A percentile compares a stretch with the other conserved stretches of the same genome.
phyloP scores from a whole-genome alignment of 352 stramenopile genomes.

The Globisporangium apiculatum region DNA sequence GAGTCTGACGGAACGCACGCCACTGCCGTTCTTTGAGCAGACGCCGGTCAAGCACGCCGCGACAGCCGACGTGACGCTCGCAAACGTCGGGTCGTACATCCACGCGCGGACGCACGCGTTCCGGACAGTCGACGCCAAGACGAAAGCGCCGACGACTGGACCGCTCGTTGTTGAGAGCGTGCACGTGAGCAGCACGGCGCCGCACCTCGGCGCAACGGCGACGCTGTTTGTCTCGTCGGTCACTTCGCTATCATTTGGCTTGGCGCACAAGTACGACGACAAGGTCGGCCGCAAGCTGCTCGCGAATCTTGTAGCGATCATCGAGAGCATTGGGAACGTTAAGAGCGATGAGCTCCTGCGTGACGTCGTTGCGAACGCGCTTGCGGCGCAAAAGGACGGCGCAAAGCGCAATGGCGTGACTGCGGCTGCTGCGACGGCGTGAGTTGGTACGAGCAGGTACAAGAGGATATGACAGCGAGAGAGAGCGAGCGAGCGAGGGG shows the following conservation, averaged over 20 bases:
- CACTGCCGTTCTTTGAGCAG: slow-evolving; percentile 2
- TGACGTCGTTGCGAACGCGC: slow-evolving; percentile 14
- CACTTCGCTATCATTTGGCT: slow-evolving; percentile 20
- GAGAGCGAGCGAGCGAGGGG: too few species aligned
- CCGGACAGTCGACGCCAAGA: slow-evolving; percentile 7
- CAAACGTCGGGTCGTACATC: slow-evolving; percentile 9
- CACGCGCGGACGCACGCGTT: slow-evolving; percentile 6
- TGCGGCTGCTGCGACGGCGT: too few species aligned
- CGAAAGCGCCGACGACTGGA: slow-evolving; percentile 5
- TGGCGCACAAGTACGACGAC: slow-evolving; percentile 26
- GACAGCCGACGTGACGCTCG: slow-evolving; percentile 7
- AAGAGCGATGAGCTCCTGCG: slow-evolving; percentile 1
- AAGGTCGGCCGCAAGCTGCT: slow-evolving; percentile 14
- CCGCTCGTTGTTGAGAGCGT: slow-evolving; percentile 16
- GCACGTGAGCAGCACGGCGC: slow-evolving; percentile 22
- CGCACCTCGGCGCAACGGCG: slow-evolving; percentile 14
- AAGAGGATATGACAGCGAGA: too few species aligned
- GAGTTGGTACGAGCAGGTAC: too few species aligned
- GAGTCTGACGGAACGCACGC: slow-evolving; percentile 1
- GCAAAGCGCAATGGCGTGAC: too few species aligned
- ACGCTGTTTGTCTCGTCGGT: slow-evolving; percentile 20
- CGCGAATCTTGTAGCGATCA: slow-evolving; percentile 5
- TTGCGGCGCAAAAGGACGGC: too few species aligned
- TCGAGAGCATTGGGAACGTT: slow-evolving; percentile 9
- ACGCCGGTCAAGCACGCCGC: slow-evolving; percentile 4